Evolutionary conservation across 2,329 filamentous ascomycete genomes (phyloP).

Genomic region (Aspergillus sp.): DNA sequence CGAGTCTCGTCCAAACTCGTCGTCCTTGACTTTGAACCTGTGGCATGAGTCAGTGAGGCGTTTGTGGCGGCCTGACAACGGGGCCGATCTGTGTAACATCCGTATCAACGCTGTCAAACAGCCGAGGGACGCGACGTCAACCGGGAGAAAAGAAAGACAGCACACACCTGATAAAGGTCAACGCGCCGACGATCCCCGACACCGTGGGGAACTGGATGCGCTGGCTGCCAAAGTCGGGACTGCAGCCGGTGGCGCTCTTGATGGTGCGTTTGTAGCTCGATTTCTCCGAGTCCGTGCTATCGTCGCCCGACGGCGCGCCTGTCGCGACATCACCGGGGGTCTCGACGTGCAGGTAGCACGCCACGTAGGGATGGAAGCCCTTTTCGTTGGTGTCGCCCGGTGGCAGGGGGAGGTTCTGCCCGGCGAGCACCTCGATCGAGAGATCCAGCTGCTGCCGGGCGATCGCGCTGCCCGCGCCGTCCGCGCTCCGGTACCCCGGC

Average conservation of each 20-base stretch:
- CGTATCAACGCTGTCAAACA: not conserved
- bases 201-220: constrained; percentile 58
- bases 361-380: constrained; percentile 71
- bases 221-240: constrained; percentile 65
- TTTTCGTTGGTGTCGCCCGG: constrained; percentile 52
- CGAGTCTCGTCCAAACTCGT: constrained; percentile 75
- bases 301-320: constrained; percentile 47
- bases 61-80: constrained; percentile 5
- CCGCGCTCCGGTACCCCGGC: constrained; percentile 60
- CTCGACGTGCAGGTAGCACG: constrained; percentile 78
- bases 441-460: constrained; percentile 61
- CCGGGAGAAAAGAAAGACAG: not conserved
- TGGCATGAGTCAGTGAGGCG: not conserved
- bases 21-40: constrained; percentile 83
- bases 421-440: constrained; percentile 71
- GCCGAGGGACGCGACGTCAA: not conserved
- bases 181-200: constrained; percentile 62
- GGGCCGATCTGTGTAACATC: not conserved
- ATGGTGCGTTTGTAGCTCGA: constrained; percentile 60
- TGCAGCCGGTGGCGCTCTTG: constrained; percentile 54
- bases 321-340: constrained; percentile 51
- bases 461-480: constrained; percentile 34
- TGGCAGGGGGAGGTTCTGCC: constrained; percentile 71
- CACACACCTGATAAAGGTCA: constrained; percentile 72
- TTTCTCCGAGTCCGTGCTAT: constrained; percentile 40